phyloP scores from a whole-genome alignment of 2,329 filamentous ascomycete genomes.

The Botrytis cinerea region DNA sequence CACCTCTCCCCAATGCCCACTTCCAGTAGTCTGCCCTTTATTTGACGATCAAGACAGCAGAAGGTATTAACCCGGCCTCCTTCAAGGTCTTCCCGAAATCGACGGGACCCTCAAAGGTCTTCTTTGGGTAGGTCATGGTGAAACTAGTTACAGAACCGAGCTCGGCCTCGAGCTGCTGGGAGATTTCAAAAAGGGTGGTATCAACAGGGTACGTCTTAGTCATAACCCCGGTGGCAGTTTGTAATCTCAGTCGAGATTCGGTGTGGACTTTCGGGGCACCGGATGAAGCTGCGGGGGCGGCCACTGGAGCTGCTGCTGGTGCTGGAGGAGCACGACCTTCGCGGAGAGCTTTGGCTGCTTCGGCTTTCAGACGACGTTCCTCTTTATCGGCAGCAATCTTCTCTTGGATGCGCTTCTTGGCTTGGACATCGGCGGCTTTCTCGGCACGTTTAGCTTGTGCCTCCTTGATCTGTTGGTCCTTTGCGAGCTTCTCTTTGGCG shows the following conservation, averaged over 20 bases:
- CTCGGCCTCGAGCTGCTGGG: conserved; percentile 71
- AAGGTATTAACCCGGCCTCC: conserved; percentile 87
- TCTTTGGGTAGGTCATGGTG: conserved; percentile 82
- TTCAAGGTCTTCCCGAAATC: conserved; percentile 91
- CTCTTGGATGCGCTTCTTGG: conserved; percentile 85
- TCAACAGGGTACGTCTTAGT: conserved; percentile 87
- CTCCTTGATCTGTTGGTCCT: conserved; percentile 91
- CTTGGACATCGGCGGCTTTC: conserved; percentile 81
- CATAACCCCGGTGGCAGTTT: conserved; percentile 73
- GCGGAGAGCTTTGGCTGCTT: conserved; percentile 81
- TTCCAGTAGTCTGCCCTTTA: conserved; percentile 36
- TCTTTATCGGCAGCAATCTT: conserved; percentile 96
- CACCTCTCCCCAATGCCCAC: neutral
- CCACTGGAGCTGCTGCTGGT: conserved; percentile 36
- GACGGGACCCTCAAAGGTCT: conserved; percentile 66
- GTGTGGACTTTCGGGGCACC: conserved; percentile 57
- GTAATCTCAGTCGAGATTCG: conserved; percentile 79
- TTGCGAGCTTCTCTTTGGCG: conserved; percentile 82
- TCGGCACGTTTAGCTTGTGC: conserved; percentile 83
- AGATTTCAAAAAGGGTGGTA: conserved; percentile 91
- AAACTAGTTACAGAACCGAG: conserved; percentile 76
- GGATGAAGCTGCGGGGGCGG: conserved; percentile 47
- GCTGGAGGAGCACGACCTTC: conserved; percentile 65
- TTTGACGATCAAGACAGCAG: conserved; percentile 80
- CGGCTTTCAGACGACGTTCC: conserved; percentile 80